Conservation (phyloP, 305 asterid genomes). For the Andrographis paniculata region DNA sequence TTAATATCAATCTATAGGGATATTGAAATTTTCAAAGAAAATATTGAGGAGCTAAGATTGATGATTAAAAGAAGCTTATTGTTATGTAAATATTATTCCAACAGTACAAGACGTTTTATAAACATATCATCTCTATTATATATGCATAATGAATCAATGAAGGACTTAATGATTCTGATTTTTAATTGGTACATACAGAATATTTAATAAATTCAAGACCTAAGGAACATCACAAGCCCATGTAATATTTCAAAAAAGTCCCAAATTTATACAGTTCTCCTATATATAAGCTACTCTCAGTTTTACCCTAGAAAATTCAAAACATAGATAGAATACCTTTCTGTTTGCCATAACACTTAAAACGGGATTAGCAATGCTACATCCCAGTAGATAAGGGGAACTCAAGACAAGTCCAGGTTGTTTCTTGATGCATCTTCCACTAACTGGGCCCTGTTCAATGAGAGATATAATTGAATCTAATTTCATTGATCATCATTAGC, state of each 20-base stretch:
- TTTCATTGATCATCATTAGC: no score
- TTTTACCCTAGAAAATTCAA: slow-evolving; percentile 3
- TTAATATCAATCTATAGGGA: slow-evolving; percentile 15
- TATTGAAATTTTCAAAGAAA: neutral
- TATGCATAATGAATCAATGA: slow-evolving; percentile 2
- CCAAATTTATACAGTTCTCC: no score
- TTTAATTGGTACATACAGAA: slow-evolving; percentile 3
- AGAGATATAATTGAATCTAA: no score
- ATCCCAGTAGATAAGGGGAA: slow-evolving; percentile 19
- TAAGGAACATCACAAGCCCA: neutral
- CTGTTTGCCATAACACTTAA: slow-evolving; percentile 18
- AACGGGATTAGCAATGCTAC: slow-evolving; percentile 15
- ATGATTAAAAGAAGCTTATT: slow-evolving; percentile 4
- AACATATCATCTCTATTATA: slow-evolving; percentile 7
- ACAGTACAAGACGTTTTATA: slow-evolving; percentile 1
- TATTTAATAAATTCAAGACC: slow-evolving; percentile 1
- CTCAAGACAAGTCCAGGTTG: slow-evolving; percentile 20
- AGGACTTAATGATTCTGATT: slow-evolving; percentile 4
- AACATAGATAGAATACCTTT: slow-evolving; percentile 38
- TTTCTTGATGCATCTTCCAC: slow-evolving; percentile 25
- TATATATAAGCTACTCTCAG: no score
- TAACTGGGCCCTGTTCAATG: slow-evolving; percentile 25
- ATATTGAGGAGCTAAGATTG: no score
- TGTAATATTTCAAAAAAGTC: no score
- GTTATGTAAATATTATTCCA: slow-evolving; percentile 4